Evolutionary conservation across 495 filamentous ascomycete genomes (phyloP).

Genomic region (Hypoxylon rickii): DNA sequence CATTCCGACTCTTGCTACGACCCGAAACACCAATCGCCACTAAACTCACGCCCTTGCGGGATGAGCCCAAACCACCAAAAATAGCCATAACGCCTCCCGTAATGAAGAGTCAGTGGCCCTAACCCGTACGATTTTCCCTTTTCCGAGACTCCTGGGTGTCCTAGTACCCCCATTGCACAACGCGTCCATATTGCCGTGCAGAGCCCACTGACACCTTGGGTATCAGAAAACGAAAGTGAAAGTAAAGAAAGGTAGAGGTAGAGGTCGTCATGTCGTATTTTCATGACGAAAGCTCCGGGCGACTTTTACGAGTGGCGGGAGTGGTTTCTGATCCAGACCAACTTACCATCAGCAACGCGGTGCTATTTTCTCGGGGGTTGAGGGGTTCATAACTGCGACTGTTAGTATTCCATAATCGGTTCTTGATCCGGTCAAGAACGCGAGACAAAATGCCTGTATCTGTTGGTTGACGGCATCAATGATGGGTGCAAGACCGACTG

Average conservation of each 20-base stretch:
- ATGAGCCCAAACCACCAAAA: slow-evolving; percentile 7
- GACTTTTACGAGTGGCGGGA: slow-evolving; percentile 11
- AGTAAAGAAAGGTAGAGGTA: slow-evolving; percentile 5
- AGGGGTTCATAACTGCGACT: slow-evolving; percentile 24
- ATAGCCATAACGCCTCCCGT: slow-evolving; percentile 10
- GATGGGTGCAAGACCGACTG: slow-evolving; percentile 8
- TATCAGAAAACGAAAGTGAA: slow-evolving; percentile 28
- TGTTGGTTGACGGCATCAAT: slow-evolving; percentile 23
- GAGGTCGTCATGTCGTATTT: background rate
- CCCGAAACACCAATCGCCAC: too few species aligned
- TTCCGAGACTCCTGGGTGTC: slow-evolving; percentile 19
- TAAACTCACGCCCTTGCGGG: background rate
- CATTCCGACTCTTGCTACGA: too few species aligned
- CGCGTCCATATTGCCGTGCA: slow-evolving; percentile 9
- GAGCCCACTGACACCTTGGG: slow-evolving; percentile 17
- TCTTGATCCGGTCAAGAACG: background rate
- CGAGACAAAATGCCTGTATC: slow-evolving; percentile 7
- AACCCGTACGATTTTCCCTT: slow-evolving; percentile 18
- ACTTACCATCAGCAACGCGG: slow-evolving; percentile 33
- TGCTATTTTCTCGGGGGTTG: slow-evolving; percentile 6
- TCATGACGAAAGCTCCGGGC: background rate
- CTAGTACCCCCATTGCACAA: background rate
- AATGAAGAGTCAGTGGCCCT: background rate
- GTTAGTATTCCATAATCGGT: slow-evolving; percentile 30
- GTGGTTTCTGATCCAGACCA: slow-evolving; percentile 11